Conservation (phyloP, 2,329 filamentous ascomycete species). For the Xylaria arbuscula region DNA sequence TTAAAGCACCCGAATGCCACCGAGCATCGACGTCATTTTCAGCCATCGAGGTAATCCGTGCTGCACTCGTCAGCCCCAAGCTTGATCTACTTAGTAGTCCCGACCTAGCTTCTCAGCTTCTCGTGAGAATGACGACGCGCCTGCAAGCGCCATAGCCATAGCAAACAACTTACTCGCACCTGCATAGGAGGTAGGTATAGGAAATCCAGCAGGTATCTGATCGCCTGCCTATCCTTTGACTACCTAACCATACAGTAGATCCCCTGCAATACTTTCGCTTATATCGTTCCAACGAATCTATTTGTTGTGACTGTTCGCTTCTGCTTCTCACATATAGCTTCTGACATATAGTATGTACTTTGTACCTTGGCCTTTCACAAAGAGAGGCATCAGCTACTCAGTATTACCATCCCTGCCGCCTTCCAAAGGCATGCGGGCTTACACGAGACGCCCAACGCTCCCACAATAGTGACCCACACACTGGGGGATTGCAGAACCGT, state of each 20-base stretch:
- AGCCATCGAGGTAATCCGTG: not conserved
- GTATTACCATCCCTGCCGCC: slow-evolving; percentile 5
- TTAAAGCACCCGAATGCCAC: not conserved
- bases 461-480: not conserved
- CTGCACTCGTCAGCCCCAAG: not conserved
- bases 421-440: not conserved
- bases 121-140: not conserved
- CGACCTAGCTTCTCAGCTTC: not conserved
- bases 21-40: slow-evolving; percentile 12
- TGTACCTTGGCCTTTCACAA: too few relatives aligned
- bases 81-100: not conserved
- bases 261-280: too few relatives aligned
- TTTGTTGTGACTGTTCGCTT: not conserved
- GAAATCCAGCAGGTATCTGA: too few relatives aligned
- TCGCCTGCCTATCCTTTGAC: too few relatives aligned
- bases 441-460: not conserved
- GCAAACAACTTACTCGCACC: too few relatives aligned
- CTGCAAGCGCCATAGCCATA: not conserved
- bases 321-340: slow-evolving; percentile 14
- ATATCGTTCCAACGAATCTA: too few relatives aligned
- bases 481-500: not conserved
- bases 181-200: too few relatives aligned
- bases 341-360: too few relatives aligned
- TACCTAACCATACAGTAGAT: too few relatives aligned
- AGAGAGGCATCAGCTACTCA: not conserved